A percentile compares a stretch with the other conserved stretches of the same genome.
These are phyloP conservation scores for Zygnema cylindricum DNA, from an alignment of 139 green algal species.

Conservation along the genomic window DNA sequence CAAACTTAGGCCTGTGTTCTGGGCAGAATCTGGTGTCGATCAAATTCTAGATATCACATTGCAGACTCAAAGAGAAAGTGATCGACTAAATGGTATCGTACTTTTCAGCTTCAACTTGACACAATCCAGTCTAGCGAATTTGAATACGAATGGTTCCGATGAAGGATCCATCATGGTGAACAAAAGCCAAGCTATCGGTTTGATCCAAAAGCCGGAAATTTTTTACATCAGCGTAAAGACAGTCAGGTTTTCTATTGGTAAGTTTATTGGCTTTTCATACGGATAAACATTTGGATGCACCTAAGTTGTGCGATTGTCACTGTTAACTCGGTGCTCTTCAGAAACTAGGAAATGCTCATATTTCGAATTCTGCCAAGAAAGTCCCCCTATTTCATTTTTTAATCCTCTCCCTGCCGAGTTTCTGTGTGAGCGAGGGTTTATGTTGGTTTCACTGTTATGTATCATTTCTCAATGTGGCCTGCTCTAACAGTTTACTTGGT, in stretches of 20 bases:
- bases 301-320: too few species aligned
- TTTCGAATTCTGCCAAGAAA: too few species aligned
- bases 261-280: too few species aligned
- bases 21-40: neutral
- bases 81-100: neutral
- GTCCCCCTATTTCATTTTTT: too few species aligned
- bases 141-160: neutral
- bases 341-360: too few species aligned
- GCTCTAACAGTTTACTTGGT: too few species aligned
- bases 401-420: too few species aligned
- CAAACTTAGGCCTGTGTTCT: neutral
- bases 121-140: neutral
- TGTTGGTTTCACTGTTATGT: too few species aligned
- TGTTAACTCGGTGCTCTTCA: too few species aligned
- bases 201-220: neutral
- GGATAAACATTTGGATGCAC: too few species aligned
- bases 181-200: neutral
- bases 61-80: neutral
- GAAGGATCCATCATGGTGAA: neutral
- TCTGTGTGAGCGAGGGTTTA: too few species aligned
- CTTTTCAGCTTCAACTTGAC: neutral
- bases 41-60: neutral
- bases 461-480: too few species aligned
- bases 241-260: neutral
- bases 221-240: neutral